Percentiles rank a stretch among this genome's conserved stretches.
phyloP scores from a whole-genome alignment of 1,139 yeast genomes.

The Lodderomyces jiufengensis region DNA sequence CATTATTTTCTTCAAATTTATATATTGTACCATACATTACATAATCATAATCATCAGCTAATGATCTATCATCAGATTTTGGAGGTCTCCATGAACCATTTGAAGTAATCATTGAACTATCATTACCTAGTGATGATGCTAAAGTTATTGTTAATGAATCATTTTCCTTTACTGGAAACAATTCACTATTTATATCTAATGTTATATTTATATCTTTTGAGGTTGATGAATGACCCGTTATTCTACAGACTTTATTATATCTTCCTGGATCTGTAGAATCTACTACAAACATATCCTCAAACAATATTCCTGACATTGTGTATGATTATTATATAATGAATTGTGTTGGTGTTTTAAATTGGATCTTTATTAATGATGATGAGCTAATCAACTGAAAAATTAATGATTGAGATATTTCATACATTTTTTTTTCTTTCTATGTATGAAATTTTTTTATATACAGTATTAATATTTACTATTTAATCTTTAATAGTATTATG shows the following conservation, averaged over 20 bases:
- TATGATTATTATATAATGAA: background rate
- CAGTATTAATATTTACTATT: no score
- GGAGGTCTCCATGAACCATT: slow-evolving; percentile 93
- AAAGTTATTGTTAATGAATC: slow-evolving; percentile 86
- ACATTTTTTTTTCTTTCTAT: no score
- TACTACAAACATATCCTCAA: slow-evolving; percentile 90
- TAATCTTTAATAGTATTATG: background rate
- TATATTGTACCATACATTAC: slow-evolving; percentile 98
- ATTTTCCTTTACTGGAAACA: slow-evolving; percentile 77
- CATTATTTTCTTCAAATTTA: slow-evolving; percentile 81
- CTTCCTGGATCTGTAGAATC: slow-evolving; percentile 84
- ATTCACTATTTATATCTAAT: slow-evolving; percentile 86
- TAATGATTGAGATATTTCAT: no score
- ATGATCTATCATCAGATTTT: slow-evolving; percentile 71
- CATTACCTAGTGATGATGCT: slow-evolving; percentile 73
- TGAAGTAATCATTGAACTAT: slow-evolving; percentile 50
- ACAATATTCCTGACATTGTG: slow-evolving; percentile 74
- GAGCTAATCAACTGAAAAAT: background rate
- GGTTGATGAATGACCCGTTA: slow-evolving; percentile 84
- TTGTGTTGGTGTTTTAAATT: slow-evolving; percentile 3
- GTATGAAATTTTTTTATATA: no score
- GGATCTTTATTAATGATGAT: slow-evolving; percentile 1
- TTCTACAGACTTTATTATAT: slow-evolving; percentile 88
- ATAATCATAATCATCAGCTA: slow-evolving; percentile 96
- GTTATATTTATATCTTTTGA: slow-evolving; percentile 81